A percentile compares a stretch with the other conserved stretches of the same genome.
Evolutionary conservation across 345 rosid species (phyloP).

Genomic region (Linum trigynum): DNA sequence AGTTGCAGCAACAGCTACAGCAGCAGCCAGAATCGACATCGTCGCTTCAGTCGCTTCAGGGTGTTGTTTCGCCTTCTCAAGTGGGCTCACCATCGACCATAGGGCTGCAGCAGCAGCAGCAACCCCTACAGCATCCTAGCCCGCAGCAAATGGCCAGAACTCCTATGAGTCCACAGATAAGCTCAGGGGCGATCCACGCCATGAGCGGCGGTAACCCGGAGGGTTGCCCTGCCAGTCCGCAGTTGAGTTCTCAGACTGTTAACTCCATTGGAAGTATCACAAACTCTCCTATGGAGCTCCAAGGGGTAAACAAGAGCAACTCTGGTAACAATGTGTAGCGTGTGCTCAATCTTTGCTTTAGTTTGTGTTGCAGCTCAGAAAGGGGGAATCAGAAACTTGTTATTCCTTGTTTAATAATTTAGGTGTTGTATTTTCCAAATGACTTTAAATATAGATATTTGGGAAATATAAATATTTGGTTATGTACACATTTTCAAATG

Average conservation of each 20-base stretch:
- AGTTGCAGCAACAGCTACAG: conserved; percentile 20
- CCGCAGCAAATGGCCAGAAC: conserved; percentile 81
- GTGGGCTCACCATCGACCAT: conserved; percentile 65
- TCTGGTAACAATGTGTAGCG: conserved; percentile 28
- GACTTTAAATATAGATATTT: too few relatives aligned
- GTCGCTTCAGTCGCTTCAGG: conserved; percentile 35
- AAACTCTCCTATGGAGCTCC: conserved; percentile 88
- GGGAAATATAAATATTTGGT: too few relatives aligned
- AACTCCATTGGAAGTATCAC: conserved; percentile 86
- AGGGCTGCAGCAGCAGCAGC: conserved; percentile 47
- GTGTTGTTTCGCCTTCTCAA: conserved; percentile 71
- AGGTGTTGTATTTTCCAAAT: too few relatives aligned
- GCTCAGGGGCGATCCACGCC: conserved; percentile 73
- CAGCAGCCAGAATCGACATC: conserved; percentile 44
- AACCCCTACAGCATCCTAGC: conserved; percentile 59
- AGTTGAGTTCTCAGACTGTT: conserved; percentile 83
- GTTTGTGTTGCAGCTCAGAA: too few relatives aligned
- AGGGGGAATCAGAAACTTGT: too few relatives aligned
- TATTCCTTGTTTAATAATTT: too few relatives aligned
- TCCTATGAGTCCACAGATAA: conserved; percentile 82
- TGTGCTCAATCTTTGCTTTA: neutral
- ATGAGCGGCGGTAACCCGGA: conserved; percentile 71
- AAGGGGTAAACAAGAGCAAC: conserved; percentile 76
- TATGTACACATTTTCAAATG: too few relatives aligned
- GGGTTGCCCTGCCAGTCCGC: conserved; percentile 88